These are phyloP conservation scores for Thelephora aurantiotincta DNA, from an alignment of 768 basidiomycete species.

Conservation along the genomic window DNA sequence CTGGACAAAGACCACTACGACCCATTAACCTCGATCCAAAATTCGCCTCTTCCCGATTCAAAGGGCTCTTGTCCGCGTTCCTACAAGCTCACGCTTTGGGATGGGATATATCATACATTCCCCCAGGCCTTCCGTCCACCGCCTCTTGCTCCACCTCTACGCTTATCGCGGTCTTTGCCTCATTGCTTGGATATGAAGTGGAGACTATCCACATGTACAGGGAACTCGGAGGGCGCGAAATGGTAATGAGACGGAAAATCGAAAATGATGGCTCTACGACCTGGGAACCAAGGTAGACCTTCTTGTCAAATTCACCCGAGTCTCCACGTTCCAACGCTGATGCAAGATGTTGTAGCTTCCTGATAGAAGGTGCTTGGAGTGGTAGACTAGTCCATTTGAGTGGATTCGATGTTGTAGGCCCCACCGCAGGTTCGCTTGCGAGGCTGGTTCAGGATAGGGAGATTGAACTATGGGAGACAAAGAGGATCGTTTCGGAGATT, in stretches of 20 bases:
- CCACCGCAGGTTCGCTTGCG: constrained; percentile 49
- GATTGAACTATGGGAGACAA: constrained; percentile 49
- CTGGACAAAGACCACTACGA: constrained; percentile 31
- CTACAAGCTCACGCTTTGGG: constrained; percentile 50
- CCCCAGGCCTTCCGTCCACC: constrained; percentile 41
- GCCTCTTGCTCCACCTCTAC: constrained; percentile 48
- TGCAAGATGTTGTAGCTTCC: constrained; percentile 19
- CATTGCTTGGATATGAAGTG: constrained; percentile 43
- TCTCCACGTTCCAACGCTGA: not conserved
- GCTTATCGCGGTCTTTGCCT: constrained; percentile 38
- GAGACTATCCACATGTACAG: constrained; percentile 56
- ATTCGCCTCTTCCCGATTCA: constrained; percentile 32
- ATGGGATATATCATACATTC: constrained; percentile 52
- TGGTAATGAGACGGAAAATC: constrained; percentile 47
- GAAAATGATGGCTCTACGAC: constrained; percentile 39
- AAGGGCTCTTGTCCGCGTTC: constrained; percentile 43
- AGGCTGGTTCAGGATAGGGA: constrained; percentile 48
- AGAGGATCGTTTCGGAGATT: constrained; percentile 39
- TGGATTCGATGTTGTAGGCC: constrained; percentile 49
- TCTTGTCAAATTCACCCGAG: not conserved
- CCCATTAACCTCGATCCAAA: constrained; percentile 21
- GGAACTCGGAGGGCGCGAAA: constrained; percentile 50
- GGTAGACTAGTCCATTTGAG: constrained; percentile 45
- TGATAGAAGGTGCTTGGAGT: constrained; percentile 45
- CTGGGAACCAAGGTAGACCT: constrained; percentile 38